A percentile compares a stretch with the other conserved stretches of the same genome.
phyloP scores from a whole-genome alignment of 2,329 filamentous ascomycete species.

The Arthrocladium fulminans region DNA sequence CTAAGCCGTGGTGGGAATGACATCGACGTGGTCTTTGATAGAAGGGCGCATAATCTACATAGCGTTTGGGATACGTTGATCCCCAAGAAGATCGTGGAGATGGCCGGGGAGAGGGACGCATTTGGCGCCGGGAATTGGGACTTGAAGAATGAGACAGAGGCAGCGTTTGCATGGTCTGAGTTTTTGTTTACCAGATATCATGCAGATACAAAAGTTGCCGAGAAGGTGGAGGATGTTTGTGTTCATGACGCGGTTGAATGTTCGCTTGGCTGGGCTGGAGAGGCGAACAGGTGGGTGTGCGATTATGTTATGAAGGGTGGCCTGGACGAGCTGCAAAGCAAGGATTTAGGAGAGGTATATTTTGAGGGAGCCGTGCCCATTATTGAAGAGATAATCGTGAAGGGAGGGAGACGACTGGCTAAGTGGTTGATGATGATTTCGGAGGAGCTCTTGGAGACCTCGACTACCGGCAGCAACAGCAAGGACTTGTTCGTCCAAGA shows the following conservation, averaged over 20 bases:
- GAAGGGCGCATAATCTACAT: conserved; percentile 55
- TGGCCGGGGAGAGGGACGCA: not conserved
- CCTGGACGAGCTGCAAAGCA: conserved; percentile 42
- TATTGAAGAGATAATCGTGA: conserved; percentile 18
- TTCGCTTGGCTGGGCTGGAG: conserved; percentile 12
- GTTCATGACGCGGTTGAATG: conserved; percentile 10
- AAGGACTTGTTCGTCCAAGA: not conserved
- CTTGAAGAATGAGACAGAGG: conserved; percentile 11
- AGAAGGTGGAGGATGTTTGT: conserved; percentile 14
- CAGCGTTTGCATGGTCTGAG: conserved; percentile 7
- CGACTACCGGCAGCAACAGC: not conserved
- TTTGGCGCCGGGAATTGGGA: conserved; percentile 1
- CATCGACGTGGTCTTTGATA: conserved; percentile 55
- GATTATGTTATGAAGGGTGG: conserved; percentile 14
- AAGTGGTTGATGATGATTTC: conserved; percentile 14
- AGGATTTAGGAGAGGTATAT: conserved; percentile 27
- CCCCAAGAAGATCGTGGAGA: conserved; percentile 24
- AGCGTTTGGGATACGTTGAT: conserved; percentile 58
- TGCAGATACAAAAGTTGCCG: not conserved
- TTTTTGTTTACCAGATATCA: conserved; percentile 3
- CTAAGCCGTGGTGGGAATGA: conserved; percentile 58
- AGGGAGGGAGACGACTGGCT: conserved; percentile 20
- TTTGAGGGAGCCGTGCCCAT: conserved; percentile 21
- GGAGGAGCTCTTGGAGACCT: not conserved
- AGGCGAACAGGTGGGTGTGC: conserved; percentile 13